Percentiles rank a stretch among this genome's conserved stretches.
Evolutionary conservation across 75 land plant genomes (phyloP).

Genomic region (Isoetes taiwanensis): DNA sequence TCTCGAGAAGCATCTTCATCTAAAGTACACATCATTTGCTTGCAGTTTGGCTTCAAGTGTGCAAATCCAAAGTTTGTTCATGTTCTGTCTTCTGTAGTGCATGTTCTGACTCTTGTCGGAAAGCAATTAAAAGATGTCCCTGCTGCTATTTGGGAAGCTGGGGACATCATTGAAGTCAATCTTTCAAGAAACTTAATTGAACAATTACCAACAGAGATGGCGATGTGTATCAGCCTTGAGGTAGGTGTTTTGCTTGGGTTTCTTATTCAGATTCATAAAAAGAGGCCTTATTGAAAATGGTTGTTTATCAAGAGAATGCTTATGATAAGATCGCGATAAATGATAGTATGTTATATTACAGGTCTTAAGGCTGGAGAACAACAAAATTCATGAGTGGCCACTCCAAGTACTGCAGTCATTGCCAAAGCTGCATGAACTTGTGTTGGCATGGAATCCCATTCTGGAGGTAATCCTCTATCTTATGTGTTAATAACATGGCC

Average conservation of each 20-base stretch:
- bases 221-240: constrained; percentile 60
- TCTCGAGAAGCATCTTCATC: constrained; percentile 64
- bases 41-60: too few relatives aligned
- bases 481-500: too few relatives aligned
- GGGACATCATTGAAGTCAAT: constrained; percentile 46
- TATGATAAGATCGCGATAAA: neutral
- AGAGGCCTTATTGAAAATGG: neutral
- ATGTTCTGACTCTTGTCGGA: constrained; percentile 57
- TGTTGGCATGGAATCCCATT: constrained; percentile 65
- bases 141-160: constrained; percentile 51
- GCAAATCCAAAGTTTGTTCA: too few relatives aligned
- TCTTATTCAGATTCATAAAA: neutral
- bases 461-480: constrained; percentile 33
- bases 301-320: constrained; percentile 7
- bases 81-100: too few relatives aligned
- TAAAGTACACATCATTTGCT: constrained; percentile 35
- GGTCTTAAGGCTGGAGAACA: constrained; percentile 60
- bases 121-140: constrained; percentile 50
- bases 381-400: constrained; percentile 85
- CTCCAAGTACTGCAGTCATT: constrained; percentile 42
- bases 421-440: constrained; percentile 49
- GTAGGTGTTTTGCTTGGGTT: constrained; percentile 21
- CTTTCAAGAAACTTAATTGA: constrained; percentile 58
- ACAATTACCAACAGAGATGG: constrained; percentile 61
- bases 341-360: constrained; percentile 13